Conservation (phyloP, 805 yeast species). For the Saccharomyces paradoxus region DNA sequence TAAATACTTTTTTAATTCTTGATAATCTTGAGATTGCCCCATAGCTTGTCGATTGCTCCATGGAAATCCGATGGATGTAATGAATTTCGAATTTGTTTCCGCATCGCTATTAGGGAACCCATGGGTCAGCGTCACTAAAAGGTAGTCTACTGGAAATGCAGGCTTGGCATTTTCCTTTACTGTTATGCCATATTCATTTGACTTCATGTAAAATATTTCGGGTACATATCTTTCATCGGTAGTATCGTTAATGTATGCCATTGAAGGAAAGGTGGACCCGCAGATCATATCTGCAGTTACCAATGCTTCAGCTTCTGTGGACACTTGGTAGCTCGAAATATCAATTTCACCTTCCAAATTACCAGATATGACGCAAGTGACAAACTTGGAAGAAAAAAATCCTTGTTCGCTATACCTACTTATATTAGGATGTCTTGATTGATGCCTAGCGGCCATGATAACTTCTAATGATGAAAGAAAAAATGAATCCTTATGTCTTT, state of each 20-base stretch:
- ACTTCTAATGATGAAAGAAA: constrained; percentile 86
- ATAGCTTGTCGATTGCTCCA: constrained; percentile 72
- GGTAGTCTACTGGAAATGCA: constrained; percentile 85
- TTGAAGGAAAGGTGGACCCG: constrained; percentile 85
- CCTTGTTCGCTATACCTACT: constrained; percentile 59
- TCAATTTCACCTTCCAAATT: constrained; percentile 83
- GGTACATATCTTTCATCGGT: constrained; percentile 79
- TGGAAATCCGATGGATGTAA: constrained; percentile 44
- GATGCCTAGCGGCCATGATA: constrained; percentile 73
- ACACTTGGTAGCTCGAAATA: constrained; percentile 82
- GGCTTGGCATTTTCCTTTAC: constrained; percentile 88
- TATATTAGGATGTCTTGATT: constrained; percentile 51
- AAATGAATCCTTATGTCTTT: constrained; percentile 86
- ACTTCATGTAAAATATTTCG: constrained; percentile 75
- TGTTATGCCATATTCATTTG: constrained; percentile 80
- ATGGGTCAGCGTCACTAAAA: constrained; percentile 80
- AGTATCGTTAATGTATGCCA: constrained; percentile 73
- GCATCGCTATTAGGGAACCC: constrained; percentile 65
- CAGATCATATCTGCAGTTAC: constrained; percentile 77
- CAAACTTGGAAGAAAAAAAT: constrained; percentile 76
- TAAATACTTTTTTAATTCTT: constrained; percentile 45
- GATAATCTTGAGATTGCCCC: constrained; percentile 65
- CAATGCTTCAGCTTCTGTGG: constrained; percentile 78
- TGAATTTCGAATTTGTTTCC: constrained; percentile 32
- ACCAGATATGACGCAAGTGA: constrained; percentile 91